Base-by-base conservation (phyloP, 352 stramenopile genomes). In the Phytophthora megakarya region DNA sequence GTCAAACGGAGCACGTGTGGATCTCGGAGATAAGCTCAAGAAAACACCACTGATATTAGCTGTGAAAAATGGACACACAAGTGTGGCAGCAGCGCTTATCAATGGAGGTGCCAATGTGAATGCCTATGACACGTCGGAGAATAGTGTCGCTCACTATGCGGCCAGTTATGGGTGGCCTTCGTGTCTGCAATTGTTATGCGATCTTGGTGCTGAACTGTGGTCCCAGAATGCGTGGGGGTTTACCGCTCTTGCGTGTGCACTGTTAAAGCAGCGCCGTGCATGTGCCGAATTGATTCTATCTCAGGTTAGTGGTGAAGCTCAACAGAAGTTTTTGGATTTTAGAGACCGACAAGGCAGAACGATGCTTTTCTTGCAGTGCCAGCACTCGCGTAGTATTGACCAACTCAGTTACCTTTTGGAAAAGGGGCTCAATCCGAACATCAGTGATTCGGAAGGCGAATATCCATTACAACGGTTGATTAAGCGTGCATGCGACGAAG, bases 361-460 rank as follows among this genome's bases (percentile, higher is more conserved):
- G 25, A 93, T 93, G 84, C 63, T 93, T 4, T 92, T 88, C 44
- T 52, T 92, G n/a, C 84, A 93, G 61, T 92, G 82, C 32, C 76
- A 80, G n/a, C 81, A 91, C 53, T 88, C 84, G 9, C 80, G 68
- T 33, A 86, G 74, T 43, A 37, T 86, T 5, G 72, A 72, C 0
- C 76, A 93, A 40, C 75, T 93, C 42, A 69, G 84, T 38, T 93
- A 91, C 46, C 44, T 93, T 23, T 65, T 92, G 6, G 67, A 78
- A 11, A 92, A 93, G 32, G 84, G 84, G 1, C 65, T 91, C 5
- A 80, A 86, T 45, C 79, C 84, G 3, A 89, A 93, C 61, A 83
- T 92, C 18, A 67, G 69, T 5, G 82, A 91, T 42, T 80, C 75
- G 0, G 77, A 88, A 25, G 73, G 78, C n/a, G 57, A 83, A 39